A percentile compares a stretch with the other conserved stretches of the same genome.
Conservation (phyloP, 768 basidiomycete genomes). For the Pulveroboletus ravenelii region DNA sequence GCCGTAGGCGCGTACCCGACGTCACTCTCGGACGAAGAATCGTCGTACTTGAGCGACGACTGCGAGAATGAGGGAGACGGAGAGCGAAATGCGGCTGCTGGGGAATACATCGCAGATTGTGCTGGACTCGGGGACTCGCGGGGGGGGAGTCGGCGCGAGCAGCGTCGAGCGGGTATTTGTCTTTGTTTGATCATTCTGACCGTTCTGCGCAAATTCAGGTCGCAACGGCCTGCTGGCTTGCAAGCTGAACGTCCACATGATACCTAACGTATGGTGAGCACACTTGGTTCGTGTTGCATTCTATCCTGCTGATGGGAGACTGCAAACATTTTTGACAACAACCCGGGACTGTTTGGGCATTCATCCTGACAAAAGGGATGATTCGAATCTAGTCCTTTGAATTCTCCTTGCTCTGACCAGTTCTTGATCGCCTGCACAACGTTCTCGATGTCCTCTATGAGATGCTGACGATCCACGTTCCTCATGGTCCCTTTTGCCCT, state of each 20-base stretch:
- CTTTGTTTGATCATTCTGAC: slow-evolving; percentile 11
- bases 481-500: background rate
- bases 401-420: too few species aligned
- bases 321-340: too few species aligned
- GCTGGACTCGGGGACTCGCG: background rate
- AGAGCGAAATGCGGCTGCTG: slow-evolving; percentile 37
- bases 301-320: too few species aligned
- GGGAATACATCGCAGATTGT: slow-evolving; percentile 31
- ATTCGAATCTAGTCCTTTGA: too few species aligned
- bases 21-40: slow-evolving; percentile 26
- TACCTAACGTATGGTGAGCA: too few species aligned
- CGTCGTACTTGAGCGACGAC: slow-evolving; percentile 26
- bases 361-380: background rate
- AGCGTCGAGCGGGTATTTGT: slow-evolving; percentile 17
- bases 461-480: slow-evolving; percentile 1
- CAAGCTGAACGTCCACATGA: too few species aligned
- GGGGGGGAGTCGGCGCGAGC: background rate
- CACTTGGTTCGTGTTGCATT: too few species aligned
- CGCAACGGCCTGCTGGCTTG: too few species aligned
- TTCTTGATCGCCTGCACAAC: slow-evolving; percentile 2
- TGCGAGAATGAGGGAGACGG: slow-evolving; percentile 38
- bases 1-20: slow-evolving; percentile 7
- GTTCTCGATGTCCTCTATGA: slow-evolving; percentile 4
- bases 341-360: too few species aligned
- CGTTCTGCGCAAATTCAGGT: too few species aligned